Conservation (phyloP, 2,329 filamentous ascomycete species). For the Arthrobotrys conoides region DNA sequence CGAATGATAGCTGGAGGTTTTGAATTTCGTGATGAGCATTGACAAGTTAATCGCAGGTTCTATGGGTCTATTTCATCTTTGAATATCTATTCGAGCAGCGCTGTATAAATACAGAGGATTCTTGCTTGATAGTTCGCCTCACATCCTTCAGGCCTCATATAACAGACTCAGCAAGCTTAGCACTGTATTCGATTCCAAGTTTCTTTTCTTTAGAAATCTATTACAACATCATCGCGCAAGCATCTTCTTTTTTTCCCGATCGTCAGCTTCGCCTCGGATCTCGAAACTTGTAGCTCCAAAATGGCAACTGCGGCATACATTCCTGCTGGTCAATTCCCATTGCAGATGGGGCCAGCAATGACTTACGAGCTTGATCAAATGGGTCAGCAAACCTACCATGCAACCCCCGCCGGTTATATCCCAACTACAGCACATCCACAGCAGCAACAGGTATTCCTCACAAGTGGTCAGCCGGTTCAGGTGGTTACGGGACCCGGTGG, state of each 20-base stretch:
- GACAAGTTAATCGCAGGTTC: background rate
- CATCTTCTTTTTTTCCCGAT: constrained; percentile 5
- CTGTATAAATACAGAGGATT: constrained; percentile 28
- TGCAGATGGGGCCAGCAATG: constrained; percentile 12
- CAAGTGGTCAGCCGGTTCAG: constrained; percentile 36
- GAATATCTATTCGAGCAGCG: background rate
- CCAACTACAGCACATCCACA: constrained; percentile 27
- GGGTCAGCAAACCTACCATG: constrained; percentile 23
- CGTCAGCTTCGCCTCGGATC: constrained; percentile 10
- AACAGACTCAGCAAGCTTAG: constrained; percentile 19
- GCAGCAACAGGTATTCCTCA: constrained; percentile 45
- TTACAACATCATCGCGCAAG: constrained; percentile 16
- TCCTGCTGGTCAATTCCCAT: constrained; percentile 19
- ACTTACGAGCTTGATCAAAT: constrained; percentile 40
- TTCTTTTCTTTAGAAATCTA: constrained; percentile 15
- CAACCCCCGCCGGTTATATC: constrained; percentile 1
- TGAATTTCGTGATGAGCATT: background rate
- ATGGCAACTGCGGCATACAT: constrained; percentile 43
- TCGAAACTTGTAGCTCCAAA: background rate
- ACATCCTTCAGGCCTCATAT: constrained; percentile 2
- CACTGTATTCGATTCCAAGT: background rate
- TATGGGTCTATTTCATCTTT: background rate
- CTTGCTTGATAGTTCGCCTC: constrained; percentile 31
- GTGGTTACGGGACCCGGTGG: constrained; percentile 3
- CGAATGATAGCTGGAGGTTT: background rate